Conservation (phyloP, 2,329 filamentous ascomycete species). For the Exophiala oligosperma region DNA sequence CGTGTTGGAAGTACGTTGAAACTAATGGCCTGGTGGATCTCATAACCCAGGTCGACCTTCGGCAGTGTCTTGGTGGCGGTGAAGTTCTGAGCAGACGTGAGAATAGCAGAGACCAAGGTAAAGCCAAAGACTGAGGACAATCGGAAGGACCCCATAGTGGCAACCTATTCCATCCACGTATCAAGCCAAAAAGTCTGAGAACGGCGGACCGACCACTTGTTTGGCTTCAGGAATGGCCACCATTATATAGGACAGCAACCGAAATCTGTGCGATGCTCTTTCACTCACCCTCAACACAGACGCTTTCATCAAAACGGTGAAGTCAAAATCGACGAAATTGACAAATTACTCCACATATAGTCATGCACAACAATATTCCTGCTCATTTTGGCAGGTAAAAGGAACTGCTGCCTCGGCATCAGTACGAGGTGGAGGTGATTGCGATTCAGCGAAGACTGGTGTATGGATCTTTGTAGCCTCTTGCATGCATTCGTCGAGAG, state of each 20-base stretch:
- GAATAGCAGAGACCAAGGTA: neutral
- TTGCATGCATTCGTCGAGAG: neutral
- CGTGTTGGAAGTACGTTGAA: constrained; percentile 21
- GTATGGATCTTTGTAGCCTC: neutral
- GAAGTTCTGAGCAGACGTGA: constrained; percentile 6
- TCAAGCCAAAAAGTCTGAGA: neutral
- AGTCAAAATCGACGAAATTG: neutral
- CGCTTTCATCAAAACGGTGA: too few relatives aligned
- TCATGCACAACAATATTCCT: neutral
- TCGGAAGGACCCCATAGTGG: constrained; percentile 1
- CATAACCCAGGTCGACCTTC: constrained; percentile 56
- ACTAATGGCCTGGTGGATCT: constrained; percentile 47
- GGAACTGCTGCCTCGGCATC: neutral
- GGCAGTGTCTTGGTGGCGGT: constrained; percentile 23
- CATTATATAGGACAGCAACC: too few relatives aligned
- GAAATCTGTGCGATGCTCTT: too few relatives aligned
- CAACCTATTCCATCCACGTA: neutral
- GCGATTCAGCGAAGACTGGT: neutral
- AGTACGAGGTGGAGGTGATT: too few relatives aligned
- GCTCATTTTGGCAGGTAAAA: neutral
- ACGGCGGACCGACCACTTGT: neutral
- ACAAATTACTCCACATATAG: neutral
- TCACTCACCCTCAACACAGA: too few relatives aligned
- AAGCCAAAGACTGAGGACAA: neutral
- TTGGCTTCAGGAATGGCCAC: neutral